Evolutionary conservation across 192 early-diverging fungal species (phyloP).

Genomic region (Entophlyctis helioformis): DNA sequence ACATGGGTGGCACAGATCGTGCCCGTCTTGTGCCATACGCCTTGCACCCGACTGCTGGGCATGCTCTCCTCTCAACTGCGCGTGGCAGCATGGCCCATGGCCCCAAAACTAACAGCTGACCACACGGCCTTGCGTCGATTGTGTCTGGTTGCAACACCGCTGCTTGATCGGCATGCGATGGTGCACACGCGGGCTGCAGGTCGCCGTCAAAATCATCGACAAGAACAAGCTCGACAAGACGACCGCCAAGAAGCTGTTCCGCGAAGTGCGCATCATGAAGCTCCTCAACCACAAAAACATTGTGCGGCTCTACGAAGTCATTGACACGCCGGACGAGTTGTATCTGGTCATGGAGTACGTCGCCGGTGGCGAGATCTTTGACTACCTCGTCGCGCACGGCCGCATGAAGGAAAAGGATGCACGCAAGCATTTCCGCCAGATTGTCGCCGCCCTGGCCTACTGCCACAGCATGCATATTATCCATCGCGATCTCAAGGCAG

Average conservation of each 20-base stretch:
- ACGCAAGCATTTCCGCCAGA: constrained; percentile 39
- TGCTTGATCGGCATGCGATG: too few relatives aligned
- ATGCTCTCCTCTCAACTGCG: too few relatives aligned
- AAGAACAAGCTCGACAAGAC: constrained; percentile 45
- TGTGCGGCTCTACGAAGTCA: constrained; percentile 53
- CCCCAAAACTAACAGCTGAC: too few relatives aligned
- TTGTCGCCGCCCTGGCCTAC: constrained; percentile 43
- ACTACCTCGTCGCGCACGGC: constrained; percentile 53
- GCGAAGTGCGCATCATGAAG: constrained; percentile 54
- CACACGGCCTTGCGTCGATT: too few relatives aligned
- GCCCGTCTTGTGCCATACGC: too few relatives aligned
- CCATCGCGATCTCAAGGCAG: constrained; percentile 46
- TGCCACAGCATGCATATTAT: constrained; percentile 45
- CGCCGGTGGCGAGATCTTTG: constrained; percentile 48
- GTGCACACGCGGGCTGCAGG: too few relatives aligned
- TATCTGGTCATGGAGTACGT: constrained; percentile 53
- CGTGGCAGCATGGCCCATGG: too few relatives aligned
- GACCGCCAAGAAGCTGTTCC: constrained; percentile 47
- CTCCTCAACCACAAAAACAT: constrained; percentile 44
- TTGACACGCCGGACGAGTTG: constrained; percentile 49
- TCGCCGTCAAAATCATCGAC: constrained; percentile 52
- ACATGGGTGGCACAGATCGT: too few relatives aligned
- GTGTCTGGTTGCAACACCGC: too few relatives aligned
- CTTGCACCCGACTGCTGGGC: too few relatives aligned
- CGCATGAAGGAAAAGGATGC: constrained; percentile 57